phyloP scores from a whole-genome alignment of 495 filamentous ascomycete species.

The Annulohypoxylon stygium region DNA sequence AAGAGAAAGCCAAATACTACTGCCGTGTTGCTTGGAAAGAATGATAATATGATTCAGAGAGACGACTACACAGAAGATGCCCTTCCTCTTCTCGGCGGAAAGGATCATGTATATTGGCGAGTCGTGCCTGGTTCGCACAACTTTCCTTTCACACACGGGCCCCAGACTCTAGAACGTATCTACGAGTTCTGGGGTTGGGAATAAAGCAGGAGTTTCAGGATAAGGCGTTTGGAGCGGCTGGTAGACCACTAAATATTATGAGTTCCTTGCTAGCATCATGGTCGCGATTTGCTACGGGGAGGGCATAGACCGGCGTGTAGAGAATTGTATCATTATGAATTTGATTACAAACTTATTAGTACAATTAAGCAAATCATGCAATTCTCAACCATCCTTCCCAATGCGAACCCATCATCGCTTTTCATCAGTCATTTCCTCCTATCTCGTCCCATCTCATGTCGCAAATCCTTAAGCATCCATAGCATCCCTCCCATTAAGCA shows the following conservation, averaged over 20 bases:
- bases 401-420: neutral
- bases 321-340: conserved; percentile 26
- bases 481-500: conserved; percentile 49
- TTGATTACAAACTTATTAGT: conserved; percentile 24
- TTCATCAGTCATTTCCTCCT: conserved; percentile 2
- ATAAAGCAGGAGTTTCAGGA: neutral
- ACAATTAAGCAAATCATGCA: conserved; percentile 8
- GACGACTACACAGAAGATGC: conserved; percentile 55
- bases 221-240: neutral
- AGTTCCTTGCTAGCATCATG: neutral
- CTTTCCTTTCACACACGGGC: conserved; percentile 62
- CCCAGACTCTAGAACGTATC: conserved; percentile 57
- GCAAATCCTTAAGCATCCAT: conserved; percentile 43
- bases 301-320: neutral
- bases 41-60: conserved; percentile 64
- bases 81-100: conserved; percentile 55
- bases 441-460: neutral
- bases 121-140: conserved; percentile 64
- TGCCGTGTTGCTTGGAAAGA: conserved; percentile 61
- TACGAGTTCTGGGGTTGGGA: conserved; percentile 56
- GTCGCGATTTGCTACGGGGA: neutral
- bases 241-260: conserved; percentile 4
- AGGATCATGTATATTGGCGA: conserved; percentile 56
- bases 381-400: neutral
- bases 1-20: conserved; percentile 57